Percentiles rank a stretch among this genome's conserved stretches.
phyloP scores from a whole-genome alignment of 2,329 filamentous ascomycete genomes.

The Teratosphaeria nubilosa region DNA sequence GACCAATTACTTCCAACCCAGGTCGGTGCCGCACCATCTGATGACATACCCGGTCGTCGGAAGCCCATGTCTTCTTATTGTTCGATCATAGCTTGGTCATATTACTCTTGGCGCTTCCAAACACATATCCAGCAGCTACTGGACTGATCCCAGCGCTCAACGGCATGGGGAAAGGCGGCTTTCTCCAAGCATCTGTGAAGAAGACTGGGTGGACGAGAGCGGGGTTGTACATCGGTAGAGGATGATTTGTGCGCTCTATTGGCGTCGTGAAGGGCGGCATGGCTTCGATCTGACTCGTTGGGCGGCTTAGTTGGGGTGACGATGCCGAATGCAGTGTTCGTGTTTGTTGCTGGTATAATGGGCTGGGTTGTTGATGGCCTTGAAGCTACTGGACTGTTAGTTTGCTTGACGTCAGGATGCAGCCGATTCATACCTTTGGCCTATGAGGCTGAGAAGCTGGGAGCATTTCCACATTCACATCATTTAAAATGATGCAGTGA shows the following conservation, averaged over 20 bases:
- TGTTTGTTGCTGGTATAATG: conserved; percentile 21
- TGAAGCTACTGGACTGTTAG: neutral
- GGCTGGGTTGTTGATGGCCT: conserved; percentile 1
- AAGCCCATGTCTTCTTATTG: neutral
- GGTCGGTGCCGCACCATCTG: neutral
- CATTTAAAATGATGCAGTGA: neutral
- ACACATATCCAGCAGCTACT: conserved; percentile 36
- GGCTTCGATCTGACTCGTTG: conserved; percentile 39
- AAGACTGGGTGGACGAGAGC: conserved; percentile 64
- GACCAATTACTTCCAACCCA: neutral
- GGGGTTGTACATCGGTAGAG: conserved; percentile 37
- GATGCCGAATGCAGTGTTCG: conserved; percentile 20
- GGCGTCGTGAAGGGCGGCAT: conserved; percentile 29
- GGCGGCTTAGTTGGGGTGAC: conserved; percentile 9
- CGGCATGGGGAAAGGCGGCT: conserved; percentile 40
- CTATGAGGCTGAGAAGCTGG: conserved; percentile 30
- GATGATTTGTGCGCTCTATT: neutral
- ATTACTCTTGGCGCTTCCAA: conserved; percentile 10
- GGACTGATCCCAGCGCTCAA: conserved; percentile 31
- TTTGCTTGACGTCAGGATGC: conserved; percentile 5
- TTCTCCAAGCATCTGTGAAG: conserved; percentile 56
- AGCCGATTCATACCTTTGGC: conserved; percentile 25
- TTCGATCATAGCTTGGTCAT: conserved; percentile 17
- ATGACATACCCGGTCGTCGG: neutral
- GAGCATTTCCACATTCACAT: conserved; percentile 22